Evolutionary conservation across 106 monocot species (phyloP).

Genomic region (Dioscorea dumetorum): DNA sequence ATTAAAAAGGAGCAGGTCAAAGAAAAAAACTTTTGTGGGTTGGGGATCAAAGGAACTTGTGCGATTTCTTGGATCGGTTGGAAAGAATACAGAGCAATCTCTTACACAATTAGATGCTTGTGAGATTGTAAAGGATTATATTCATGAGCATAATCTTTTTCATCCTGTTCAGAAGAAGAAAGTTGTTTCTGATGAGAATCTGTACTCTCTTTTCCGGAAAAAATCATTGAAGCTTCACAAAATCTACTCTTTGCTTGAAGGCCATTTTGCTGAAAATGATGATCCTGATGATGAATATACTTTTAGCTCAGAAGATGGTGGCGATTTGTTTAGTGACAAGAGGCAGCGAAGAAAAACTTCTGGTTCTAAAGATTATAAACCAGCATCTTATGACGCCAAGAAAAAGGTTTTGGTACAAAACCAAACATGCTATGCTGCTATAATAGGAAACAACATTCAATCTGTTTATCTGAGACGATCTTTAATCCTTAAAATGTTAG

Average conservation of each 20-base stretch:
- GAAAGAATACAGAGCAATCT: conserved; percentile 38
- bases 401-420: conserved; percentile 13
- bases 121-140: conserved; percentile 61
- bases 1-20: conserved; percentile 31
- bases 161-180: conserved; percentile 48
- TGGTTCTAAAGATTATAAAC: conserved; percentile 10
- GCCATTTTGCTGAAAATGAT: conserved; percentile 47
- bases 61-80: conserved; percentile 51
- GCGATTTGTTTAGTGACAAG: conserved; percentile 11
- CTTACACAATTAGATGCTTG: conserved; percentile 39
- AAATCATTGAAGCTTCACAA: conserved; percentile 45
- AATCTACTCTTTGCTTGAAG: conserved; percentile 46
- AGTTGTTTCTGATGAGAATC: conserved; percentile 55
- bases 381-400: conserved; percentile 7
- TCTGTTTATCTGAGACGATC: conserved; percentile 58
- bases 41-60: conserved; percentile 74
- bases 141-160: conserved; percentile 53
- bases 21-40: conserved; percentile 36
- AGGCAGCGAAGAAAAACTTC: conserved; percentile 17
- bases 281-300: conserved; percentile 13
- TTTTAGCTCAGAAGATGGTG: conserved; percentile 38
- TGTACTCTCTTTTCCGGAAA: conserved; percentile 54
- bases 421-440: conserved; percentile 44
- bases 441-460: conserved; percentile 63
- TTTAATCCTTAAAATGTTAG: conserved; percentile 50